phyloP scores from a whole-genome alignment of 768 basidiomycete genomes.

The Lactarius evosmus region DNA sequence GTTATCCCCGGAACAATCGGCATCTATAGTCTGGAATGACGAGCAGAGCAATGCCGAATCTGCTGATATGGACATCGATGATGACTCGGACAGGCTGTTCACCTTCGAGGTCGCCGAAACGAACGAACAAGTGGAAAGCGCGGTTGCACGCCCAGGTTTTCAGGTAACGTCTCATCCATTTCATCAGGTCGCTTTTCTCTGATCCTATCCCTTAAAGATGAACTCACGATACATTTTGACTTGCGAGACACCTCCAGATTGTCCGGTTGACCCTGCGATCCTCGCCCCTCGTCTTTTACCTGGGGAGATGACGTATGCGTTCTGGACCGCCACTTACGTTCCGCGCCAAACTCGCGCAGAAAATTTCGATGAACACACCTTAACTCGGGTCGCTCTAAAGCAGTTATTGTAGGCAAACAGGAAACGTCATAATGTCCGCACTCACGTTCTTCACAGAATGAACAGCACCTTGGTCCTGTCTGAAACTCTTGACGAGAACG shows the following conservation, averaged over 20 bases:
- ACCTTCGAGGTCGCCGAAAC: slow-evolving; percentile 54
- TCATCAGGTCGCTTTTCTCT: not conserved
- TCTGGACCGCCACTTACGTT: slow-evolving; percentile 15
- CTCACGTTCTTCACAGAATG: slow-evolving; percentile 6
- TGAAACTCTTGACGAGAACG: slow-evolving; percentile 7
- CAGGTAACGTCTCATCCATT: slow-evolving; percentile 34
- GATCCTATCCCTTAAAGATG: slow-evolving; percentile 1
- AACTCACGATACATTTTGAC: not conserved
- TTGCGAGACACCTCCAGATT: not conserved
- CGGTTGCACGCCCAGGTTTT: slow-evolving; percentile 45
- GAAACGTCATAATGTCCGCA: not conserved
- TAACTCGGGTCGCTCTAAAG: slow-evolving; percentile 2
- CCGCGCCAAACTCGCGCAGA: not conserved
- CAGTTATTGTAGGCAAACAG: slow-evolving; percentile 5
- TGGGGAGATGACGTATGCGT: slow-evolving; percentile 28
- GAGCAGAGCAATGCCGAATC: slow-evolving; percentile 30
- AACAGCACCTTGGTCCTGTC: slow-evolving; percentile 6
- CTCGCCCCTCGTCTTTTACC: slow-evolving; percentile 11
- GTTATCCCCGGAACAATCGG: slow-evolving; percentile 47
- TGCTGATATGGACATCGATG: slow-evolving; percentile 40
- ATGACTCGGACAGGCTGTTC: slow-evolving; percentile 47
- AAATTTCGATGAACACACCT: not conserved
- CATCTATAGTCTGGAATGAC: slow-evolving; percentile 44
- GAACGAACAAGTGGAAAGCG: slow-evolving; percentile 53
- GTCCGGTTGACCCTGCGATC: not conserved